Percentiles rank a stretch among this genome's conserved stretches.
Evolutionary conservation across 2,329 filamentous ascomycete species (phyloP).

Genomic region (Botrytis paeoniae): DNA sequence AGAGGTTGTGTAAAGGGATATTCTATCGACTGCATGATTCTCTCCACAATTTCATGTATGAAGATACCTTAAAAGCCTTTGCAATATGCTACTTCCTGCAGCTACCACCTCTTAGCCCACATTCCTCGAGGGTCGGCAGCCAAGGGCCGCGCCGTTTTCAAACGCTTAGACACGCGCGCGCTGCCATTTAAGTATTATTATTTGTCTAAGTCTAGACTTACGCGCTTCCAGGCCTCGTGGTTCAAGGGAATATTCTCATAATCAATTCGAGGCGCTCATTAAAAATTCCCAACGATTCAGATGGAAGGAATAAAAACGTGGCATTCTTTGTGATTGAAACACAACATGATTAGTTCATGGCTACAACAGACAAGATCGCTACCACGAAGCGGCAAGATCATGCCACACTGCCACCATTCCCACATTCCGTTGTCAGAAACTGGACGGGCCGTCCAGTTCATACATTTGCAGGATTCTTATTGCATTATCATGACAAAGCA

Average conservation of each 20-base stretch:
- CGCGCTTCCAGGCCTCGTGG: background rate
- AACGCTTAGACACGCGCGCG: slow-evolving; percentile 8
- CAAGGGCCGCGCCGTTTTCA: slow-evolving; percentile 18
- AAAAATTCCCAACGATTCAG: background rate
- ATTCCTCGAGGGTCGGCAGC: slow-evolving; percentile 11
- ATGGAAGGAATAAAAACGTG: slow-evolving; percentile 19
- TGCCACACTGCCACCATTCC: slow-evolving; percentile 20
- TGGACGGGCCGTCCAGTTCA: slow-evolving; percentile 19
- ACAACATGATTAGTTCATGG: slow-evolving; percentile 14
- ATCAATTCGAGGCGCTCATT: background rate
- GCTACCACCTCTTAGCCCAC: background rate
- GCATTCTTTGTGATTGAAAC: slow-evolving; percentile 13
- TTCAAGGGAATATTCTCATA: background rate
- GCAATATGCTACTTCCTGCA: slow-evolving; percentile 5
- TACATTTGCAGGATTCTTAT: slow-evolving; percentile 14
- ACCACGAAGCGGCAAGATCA: slow-evolving; percentile 18
- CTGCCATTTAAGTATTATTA: background rate
- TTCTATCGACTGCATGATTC: slow-evolving; percentile 7
- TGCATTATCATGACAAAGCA: slow-evolving; percentile 13
- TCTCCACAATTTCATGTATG: slow-evolving; percentile 12
- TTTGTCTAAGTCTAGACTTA: background rate
- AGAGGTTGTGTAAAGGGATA: background rate
- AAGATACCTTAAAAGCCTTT: background rate
- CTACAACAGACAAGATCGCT: slow-evolving; percentile 18
- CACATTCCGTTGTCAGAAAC: slow-evolving; percentile 19